A percentile compares a stretch with the other conserved stretches of the same genome.
phyloP scores from a whole-genome alignment of 208 protist species.

The Trypanosoma boissoni region DNA sequence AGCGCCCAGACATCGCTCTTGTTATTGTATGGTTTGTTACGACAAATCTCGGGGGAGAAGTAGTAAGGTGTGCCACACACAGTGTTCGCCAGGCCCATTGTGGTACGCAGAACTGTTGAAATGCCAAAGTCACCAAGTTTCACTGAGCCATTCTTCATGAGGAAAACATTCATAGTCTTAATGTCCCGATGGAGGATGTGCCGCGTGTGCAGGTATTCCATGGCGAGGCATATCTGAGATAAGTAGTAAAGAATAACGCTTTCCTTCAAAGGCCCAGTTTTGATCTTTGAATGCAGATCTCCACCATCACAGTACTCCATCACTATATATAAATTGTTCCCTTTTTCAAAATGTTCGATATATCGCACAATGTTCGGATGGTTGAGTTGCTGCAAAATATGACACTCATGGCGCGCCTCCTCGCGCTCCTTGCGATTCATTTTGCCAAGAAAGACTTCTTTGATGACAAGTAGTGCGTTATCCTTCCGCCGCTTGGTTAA shows the following conservation, averaged over 20 bases:
- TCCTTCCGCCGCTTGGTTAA: slow-evolving; percentile 87
- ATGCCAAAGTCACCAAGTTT: slow-evolving; percentile 95
- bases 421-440: slow-evolving; percentile 88
- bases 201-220: slow-evolving; percentile 90
- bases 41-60: slow-evolving; percentile 94
- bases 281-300: slow-evolving; percentile 75
- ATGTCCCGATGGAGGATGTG: slow-evolving; percentile 94
- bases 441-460: slow-evolving; percentile 83
- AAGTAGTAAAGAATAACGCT: slow-evolving; percentile 87
- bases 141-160: slow-evolving; percentile 89
- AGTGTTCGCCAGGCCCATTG: slow-evolving; percentile 91
- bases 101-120: slow-evolving; percentile 87
- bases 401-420: slow-evolving; percentile 86
- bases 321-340: slow-evolving; percentile 89
- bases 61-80: slow-evolving; percentile 95
- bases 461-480: slow-evolving; percentile 85
- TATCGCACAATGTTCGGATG: slow-evolving; percentile 93
- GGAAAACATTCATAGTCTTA: slow-evolving; percentile 93
- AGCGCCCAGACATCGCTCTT: slow-evolving; percentile 96
- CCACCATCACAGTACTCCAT: slow-evolving; percentile 93
- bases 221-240: slow-evolving; percentile 88
- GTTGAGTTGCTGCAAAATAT: slow-evolving; percentile 77
- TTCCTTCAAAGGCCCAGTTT: slow-evolving; percentile 80
- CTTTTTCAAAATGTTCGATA: slow-evolving; percentile 91
- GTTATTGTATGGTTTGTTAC: slow-evolving; percentile 95